Conservation (phyloP, 176 grass and related monocot species). For the Triticum urartu region DNA sequence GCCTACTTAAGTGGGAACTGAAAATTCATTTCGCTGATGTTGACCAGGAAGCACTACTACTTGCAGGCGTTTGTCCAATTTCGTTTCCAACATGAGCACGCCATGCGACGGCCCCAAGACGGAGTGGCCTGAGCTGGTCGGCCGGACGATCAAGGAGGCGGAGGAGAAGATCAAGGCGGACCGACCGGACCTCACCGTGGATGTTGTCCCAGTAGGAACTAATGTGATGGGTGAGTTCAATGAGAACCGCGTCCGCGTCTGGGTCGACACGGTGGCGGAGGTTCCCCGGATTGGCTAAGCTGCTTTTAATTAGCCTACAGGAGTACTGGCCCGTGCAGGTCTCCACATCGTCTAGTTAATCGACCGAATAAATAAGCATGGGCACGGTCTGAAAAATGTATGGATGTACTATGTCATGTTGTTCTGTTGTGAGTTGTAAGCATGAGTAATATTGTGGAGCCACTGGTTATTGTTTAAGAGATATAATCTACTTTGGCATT, state of each 20-base stretch:
- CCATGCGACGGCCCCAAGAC: background rate
- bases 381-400: background rate
- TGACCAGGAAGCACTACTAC: background rate
- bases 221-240: rapidly evolving
- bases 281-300: conserved; percentile 17
- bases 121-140: conserved; percentile 33
- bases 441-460: too few relatives aligned
- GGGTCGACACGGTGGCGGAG: conserved; percentile 16
- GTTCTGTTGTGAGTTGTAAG: background rate
- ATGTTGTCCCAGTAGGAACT: background rate
- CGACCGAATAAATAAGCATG: background rate
- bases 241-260: background rate
- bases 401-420: background rate
- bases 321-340: background rate
- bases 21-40: background rate
- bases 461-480: too few relatives aligned
- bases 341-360: background rate
- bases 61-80: background rate
- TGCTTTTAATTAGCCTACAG: background rate
- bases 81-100: conserved; percentile 4
- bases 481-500: too few relatives aligned
- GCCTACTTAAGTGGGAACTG: background rate
- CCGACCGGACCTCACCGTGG: background rate
- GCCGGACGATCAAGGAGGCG: conserved; percentile 2
- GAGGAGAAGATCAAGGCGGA: conserved; percentile 29